Conservation (phyloP, 257 asterid species). For the Ophiorrhiza pumila region DNA sequence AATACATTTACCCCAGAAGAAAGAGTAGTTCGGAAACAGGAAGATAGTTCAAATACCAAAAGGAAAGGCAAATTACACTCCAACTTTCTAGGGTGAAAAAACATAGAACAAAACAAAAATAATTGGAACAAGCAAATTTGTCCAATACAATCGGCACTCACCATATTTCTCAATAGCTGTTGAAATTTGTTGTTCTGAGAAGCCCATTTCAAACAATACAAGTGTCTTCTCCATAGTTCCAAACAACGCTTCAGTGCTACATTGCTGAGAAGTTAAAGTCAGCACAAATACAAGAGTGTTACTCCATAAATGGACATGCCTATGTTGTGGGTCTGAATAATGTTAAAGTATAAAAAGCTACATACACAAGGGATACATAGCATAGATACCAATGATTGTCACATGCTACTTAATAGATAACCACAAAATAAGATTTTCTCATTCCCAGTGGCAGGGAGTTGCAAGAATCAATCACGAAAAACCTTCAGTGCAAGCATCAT, state of each 20-base stretch:
- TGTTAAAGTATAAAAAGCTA: background rate
- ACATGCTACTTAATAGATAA: no score
- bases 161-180: slow-evolving; percentile 80
- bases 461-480: background rate
- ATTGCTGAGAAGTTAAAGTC: slow-evolving; percentile 44
- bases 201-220: slow-evolving; percentile 84
- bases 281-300: slow-evolving; percentile 9
- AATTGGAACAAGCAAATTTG: slow-evolving; percentile 3
- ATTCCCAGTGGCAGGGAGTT: background rate
- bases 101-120: background rate
- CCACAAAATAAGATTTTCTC: background rate
- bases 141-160: slow-evolving; percentile 38
- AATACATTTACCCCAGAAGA: background rate
- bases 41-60: background rate
- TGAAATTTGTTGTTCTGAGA: slow-evolving; percentile 77
- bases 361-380: background rate
- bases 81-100: background rate
- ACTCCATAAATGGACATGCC: background rate
- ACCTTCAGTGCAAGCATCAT: background rate
- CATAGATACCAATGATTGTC: background rate
- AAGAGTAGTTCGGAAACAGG: background rate
- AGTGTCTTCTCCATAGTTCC: slow-evolving; percentile 96
- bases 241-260: slow-evolving; percentile 64
- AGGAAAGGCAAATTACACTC: background rate
- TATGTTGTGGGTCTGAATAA: background rate